Evolutionary conservation across 352 stramenopile genomes (phyloP).

Genomic region (Hyaloperonospora arabidopsidis): DNA sequence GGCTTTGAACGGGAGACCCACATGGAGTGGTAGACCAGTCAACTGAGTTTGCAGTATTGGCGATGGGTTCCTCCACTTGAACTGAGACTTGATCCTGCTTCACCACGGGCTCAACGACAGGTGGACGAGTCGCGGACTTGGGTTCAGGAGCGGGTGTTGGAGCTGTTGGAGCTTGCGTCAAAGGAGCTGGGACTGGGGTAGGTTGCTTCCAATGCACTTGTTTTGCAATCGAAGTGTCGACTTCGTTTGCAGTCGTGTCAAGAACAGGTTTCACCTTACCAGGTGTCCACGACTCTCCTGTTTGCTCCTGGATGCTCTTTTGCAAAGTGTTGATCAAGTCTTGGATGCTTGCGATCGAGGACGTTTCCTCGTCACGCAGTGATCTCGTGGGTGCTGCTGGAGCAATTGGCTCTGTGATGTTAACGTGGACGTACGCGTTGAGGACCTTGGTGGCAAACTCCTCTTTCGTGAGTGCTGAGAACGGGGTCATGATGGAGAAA

Average conservation of each 20-base stretch:
- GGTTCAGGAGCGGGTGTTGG: no score
- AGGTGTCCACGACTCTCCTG: no score
- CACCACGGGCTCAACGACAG: neutral
- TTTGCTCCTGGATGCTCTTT: no score
- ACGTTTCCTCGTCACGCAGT: neutral
- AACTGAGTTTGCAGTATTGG: constrained; percentile 19
- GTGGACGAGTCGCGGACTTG: no score
- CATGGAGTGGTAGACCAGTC: constrained; percentile 43
- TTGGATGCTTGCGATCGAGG: no score
- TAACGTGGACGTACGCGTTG: constrained; percentile 28
- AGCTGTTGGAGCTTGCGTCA: no score
- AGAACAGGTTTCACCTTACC: no score
- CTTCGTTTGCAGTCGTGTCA: no score
- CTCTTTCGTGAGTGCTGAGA: constrained; percentile 32
- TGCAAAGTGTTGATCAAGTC: no score
- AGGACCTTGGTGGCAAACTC: constrained; percentile 38
- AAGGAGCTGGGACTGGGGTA: no score
- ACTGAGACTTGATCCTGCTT: neutral
- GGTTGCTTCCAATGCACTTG: no score
- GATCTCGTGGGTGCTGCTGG: neutral
- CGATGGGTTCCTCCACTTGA: neutral
- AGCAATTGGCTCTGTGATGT: neutral
- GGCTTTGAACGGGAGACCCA: constrained; percentile 85
- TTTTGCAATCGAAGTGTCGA: no score
- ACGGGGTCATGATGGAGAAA: constrained; percentile 53